A percentile compares a stretch with the other conserved stretches of the same genome.
Conservation (phyloP, 176 grass and related monocot genomes). For the Aegilops bicornis region DNA sequence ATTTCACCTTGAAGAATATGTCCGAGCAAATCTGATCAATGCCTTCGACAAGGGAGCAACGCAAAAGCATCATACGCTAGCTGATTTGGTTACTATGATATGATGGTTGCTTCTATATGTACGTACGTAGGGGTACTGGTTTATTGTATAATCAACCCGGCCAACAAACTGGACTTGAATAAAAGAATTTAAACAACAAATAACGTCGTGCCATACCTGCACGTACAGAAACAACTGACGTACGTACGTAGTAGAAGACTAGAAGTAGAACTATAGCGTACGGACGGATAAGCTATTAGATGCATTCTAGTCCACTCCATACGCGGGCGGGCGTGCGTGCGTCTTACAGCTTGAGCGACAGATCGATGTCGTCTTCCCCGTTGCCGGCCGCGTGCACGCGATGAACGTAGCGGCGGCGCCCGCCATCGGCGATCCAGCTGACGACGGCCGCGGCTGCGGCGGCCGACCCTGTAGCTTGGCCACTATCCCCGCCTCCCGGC, state of each 20-base stretch:
- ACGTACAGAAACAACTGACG: not conserved
- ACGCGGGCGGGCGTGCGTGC: not conserved
- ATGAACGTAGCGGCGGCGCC: constrained; percentile 5
- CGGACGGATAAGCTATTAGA: not conserved
- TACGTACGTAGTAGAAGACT: not conserved
- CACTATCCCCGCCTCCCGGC: not conserved
- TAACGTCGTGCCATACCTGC: not conserved
- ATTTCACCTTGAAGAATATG: too few species aligned
- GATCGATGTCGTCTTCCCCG: constrained; percentile 40
- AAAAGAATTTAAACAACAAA: not conserved
- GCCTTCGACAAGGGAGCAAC: too few species aligned
- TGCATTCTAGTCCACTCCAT: not conserved
- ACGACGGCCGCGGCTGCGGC: constrained; percentile 42
- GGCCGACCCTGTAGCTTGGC: not conserved
- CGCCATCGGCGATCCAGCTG: constrained; percentile 52
- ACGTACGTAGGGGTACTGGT: too few species aligned
- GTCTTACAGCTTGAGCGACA: constrained; percentile 56
- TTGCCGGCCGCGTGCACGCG: constrained; percentile 22
- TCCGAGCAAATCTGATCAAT: too few species aligned
- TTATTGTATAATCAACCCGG: not conserved
- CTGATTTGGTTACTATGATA: too few species aligned
- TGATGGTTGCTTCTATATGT: too few species aligned
- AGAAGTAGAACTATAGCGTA: not conserved
- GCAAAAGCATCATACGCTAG: too few species aligned
- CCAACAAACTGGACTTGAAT: not conserved